phyloP scores from a whole-genome alignment of 2,329 filamentous ascomycete species.

The Calonectria pseudoturangicola region DNA sequence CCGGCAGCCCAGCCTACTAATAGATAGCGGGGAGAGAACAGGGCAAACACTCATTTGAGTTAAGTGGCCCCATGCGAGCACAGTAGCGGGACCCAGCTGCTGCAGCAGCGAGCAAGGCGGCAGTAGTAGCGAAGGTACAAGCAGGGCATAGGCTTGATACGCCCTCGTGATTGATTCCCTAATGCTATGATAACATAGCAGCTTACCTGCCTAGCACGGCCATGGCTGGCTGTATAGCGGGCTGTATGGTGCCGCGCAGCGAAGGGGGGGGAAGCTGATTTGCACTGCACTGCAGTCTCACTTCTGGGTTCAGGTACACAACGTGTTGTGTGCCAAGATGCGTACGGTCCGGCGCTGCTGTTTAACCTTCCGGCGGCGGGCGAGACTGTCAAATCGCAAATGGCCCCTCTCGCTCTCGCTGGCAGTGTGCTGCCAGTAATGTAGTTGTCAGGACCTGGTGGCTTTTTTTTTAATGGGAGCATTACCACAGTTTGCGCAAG shows the following conservation, averaged over 20 bases:
- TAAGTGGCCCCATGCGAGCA: slow-evolving; percentile 10
- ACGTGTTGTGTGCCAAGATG: not conserved
- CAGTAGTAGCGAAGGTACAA: slow-evolving; percentile 23
- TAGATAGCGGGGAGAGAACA: slow-evolving; percentile 27
- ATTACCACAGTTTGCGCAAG: not conserved
- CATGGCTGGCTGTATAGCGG: slow-evolving; percentile 9
- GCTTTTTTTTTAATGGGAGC: slow-evolving; percentile 11
- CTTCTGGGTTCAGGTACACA: not conserved
- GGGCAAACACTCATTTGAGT: slow-evolving; percentile 28
- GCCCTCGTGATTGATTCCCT: slow-evolving; percentile 50
- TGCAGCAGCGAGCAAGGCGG: slow-evolving; percentile 17
- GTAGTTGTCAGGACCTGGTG: not conserved
- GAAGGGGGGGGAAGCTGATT: not conserved
- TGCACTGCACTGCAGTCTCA: slow-evolving; percentile 5
- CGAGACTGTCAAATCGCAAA: slow-evolving; percentile 25
- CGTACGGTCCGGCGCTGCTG: not conserved
- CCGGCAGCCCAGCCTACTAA: slow-evolving; percentile 16
- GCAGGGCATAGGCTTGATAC: slow-evolving; percentile 21
- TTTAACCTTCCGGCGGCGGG: slow-evolving; percentile 17
- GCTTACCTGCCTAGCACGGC: slow-evolving; percentile 18
- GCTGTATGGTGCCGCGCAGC: not conserved
- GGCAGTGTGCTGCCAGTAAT: slow-evolving; percentile 11
- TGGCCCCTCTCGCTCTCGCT: slow-evolving; percentile 31
- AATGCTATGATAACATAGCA: slow-evolving; percentile 21
- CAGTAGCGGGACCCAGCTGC: slow-evolving; percentile 25